Base-by-base conservation (phyloP, 2,329 filamentous ascomycete genomes). In the Colletotrichum zoysiae region DNA sequence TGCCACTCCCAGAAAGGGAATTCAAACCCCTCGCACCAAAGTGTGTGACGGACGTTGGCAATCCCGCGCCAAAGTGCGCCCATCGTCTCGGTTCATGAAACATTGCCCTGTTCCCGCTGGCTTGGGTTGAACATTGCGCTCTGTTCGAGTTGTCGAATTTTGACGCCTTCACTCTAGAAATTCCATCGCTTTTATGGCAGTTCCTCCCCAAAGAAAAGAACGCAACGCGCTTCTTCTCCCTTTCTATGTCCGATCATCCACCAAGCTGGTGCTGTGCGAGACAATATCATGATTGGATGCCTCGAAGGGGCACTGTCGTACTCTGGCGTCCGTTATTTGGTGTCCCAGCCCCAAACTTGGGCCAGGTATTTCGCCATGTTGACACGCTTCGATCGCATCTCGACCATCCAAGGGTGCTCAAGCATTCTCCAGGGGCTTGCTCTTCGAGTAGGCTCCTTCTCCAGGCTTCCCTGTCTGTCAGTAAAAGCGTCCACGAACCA, bases 341-440 rank as follows among this genome's bases (percentile, higher is more conserved):
- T 91, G 75, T 96, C 91, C 96, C 96, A 99, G 71, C 95, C 96
- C 96, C 96, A 99, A 55, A 99, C 96, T 77, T 96, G 95, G 73
- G 92, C 91, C 71, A 99, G 88, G 82, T 98, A 99, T 78, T 95
- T 93, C 75, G 90, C 90, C 95, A 99, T 98, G 83, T 98, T 98
- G 80, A 99, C 96, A 76, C 96, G 94, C 86, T 98, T 98, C 66
- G 90, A 88, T 78, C 92, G 92, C 94, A 98, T 98, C 78, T 99
- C 96, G 53, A 94, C 86, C 92, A 99, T 97, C 96, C 96, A 99
- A 2, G 96, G 96, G 83, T 99, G 96, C 80, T 99, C 96, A 74
- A 97, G 89, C 95, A 99, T 99, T 78, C 95, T 93, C 96, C 96
- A 99, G 16, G 96, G 96, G 71, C 93, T 97, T 40, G 95, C 96